Evolutionary conservation across 768 basidiomycete genomes (phyloP).

Genomic region (Macrolepiota fuliginosa): DNA sequence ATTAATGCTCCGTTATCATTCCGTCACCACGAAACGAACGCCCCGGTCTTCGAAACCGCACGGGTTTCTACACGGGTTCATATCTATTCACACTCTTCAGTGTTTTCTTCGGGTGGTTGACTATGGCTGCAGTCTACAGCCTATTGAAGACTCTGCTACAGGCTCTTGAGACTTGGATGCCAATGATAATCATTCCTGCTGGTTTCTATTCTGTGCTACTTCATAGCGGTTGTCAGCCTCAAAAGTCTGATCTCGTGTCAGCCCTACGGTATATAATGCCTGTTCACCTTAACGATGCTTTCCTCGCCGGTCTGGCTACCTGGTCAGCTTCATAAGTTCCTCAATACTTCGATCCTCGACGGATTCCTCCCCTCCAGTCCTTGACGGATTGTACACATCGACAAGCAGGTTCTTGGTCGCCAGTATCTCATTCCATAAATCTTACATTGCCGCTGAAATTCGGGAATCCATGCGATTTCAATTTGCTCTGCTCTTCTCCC

Average conservation of each 20-base stretch:
- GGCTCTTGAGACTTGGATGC: too few species aligned
- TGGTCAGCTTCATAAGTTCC: background rate
- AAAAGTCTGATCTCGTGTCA: background rate
- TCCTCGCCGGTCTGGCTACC: conserved; percentile 9
- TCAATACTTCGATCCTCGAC: conserved; percentile 4
- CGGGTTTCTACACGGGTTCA: too few species aligned
- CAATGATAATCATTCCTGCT: too few species aligned
- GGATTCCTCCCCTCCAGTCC: conserved; percentile 3
- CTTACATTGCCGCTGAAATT: background rate
- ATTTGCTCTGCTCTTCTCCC: background rate
- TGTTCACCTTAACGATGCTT: background rate
- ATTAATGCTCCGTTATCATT: too few species aligned
- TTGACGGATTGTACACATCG: conserved; percentile 3
- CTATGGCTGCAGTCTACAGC: too few species aligned
- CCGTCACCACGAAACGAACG: too few species aligned
- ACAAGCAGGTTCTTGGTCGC: conserved; percentile 7
- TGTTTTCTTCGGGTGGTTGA: too few species aligned
- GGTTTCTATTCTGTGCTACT: background rate
- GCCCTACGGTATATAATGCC: background rate
- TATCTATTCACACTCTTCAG: too few species aligned
- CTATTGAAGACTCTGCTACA: too few species aligned
- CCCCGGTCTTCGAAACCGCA: too few species aligned
- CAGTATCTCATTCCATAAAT: background rate
- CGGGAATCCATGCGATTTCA: background rate
- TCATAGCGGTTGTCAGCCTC: background rate